A percentile compares a stretch with the other conserved stretches of the same genome.
These are phyloP conservation scores for Exophiala oligosperma DNA, from an alignment of 2,329 filamentous ascomycete genomes.

Conservation along the genomic window DNA sequence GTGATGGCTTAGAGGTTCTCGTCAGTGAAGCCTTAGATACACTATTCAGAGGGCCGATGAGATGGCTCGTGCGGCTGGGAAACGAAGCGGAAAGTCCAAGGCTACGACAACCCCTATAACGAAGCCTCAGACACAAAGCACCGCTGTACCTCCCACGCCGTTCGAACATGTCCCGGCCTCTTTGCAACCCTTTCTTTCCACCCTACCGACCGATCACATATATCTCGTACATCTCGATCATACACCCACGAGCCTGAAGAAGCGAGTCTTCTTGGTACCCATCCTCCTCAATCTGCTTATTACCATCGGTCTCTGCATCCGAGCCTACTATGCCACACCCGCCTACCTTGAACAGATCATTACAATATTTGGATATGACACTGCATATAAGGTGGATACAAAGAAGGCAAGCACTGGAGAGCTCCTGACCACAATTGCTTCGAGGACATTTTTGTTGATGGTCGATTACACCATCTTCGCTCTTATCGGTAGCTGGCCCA, in stretches of 20 bases:
- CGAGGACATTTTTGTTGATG: slow-evolving; percentile 65
- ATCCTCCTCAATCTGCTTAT: slow-evolving; percentile 73
- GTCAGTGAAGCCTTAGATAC: too few species aligned
- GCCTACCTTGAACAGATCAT: slow-evolving; percentile 70
- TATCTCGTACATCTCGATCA: slow-evolving; percentile 84
- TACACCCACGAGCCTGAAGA: slow-evolving; percentile 69
- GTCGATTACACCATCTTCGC: slow-evolving; percentile 70
- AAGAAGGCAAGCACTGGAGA: slow-evolving; percentile 57
- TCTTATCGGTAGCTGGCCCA: slow-evolving; percentile 72
- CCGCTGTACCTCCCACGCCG: slow-evolving; percentile 20
- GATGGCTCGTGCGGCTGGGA: slow-evolving; percentile 22
- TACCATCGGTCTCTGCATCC: slow-evolving; percentile 63
- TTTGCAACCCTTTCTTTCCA: slow-evolving; percentile 56
- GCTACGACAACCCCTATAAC: background rate
- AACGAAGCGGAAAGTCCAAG: slow-evolving; percentile 13
- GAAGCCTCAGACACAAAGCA: slow-evolving; percentile 1
- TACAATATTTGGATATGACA: slow-evolving; percentile 65
- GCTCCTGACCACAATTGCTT: slow-evolving; percentile 57
- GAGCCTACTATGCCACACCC: slow-evolving; percentile 67
- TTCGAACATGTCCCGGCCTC: slow-evolving; percentile 24
- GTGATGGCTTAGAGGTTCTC: background rate
- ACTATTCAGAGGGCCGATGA: background rate
- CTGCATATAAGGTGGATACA: slow-evolving; percentile 65
- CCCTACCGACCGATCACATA: slow-evolving; percentile 67
- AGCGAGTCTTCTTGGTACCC: slow-evolving; percentile 79